These are phyloP conservation scores for Nyssa sinensis DNA, from an alignment of 148 eudicot genomes.

Conservation along the genomic window DNA sequence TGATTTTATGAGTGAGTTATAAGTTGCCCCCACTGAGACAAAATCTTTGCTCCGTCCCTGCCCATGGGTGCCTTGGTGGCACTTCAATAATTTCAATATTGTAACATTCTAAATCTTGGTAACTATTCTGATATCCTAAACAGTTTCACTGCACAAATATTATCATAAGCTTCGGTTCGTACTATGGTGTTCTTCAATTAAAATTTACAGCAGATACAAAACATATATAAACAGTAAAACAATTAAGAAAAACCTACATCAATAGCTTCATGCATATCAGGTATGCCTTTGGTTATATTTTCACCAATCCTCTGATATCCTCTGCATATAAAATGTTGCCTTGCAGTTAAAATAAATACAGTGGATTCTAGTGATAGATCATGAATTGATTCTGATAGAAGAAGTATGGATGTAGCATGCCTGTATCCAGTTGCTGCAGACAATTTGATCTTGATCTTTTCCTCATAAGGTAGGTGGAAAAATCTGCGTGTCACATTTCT, in stretches of 20 bases:
- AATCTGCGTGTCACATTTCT: conserved; percentile 55
- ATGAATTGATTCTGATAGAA: not conserved
- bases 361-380: not conserved
- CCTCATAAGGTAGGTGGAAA: conserved; percentile 71
- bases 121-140: no score
- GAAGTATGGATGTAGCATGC: conserved; percentile 21
- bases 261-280: conserved; percentile 95
- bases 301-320: conserved; percentile 94
- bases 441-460: conserved; percentile 75
- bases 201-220: not conserved
- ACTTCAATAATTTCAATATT: no score
- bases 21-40: no score
- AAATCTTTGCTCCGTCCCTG: no score
- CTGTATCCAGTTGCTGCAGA: conserved; percentile 82
- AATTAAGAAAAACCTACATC: conserved; percentile 58
- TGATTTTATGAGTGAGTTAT: no score
- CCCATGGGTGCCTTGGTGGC: no score
- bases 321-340: conserved; percentile 40
- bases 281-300: conserved; percentile 83
- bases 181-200: no score
- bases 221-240: conserved; percentile 3
- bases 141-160: no score
- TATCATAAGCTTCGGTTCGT: no score
- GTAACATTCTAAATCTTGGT: no score
- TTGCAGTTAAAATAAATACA: not conserved